Evolutionary conservation across 2,329 filamentous ascomycete species (phyloP), one percentile per base, ranked within the genome.

Genomic region (Nothopassalora personata): DNA sequence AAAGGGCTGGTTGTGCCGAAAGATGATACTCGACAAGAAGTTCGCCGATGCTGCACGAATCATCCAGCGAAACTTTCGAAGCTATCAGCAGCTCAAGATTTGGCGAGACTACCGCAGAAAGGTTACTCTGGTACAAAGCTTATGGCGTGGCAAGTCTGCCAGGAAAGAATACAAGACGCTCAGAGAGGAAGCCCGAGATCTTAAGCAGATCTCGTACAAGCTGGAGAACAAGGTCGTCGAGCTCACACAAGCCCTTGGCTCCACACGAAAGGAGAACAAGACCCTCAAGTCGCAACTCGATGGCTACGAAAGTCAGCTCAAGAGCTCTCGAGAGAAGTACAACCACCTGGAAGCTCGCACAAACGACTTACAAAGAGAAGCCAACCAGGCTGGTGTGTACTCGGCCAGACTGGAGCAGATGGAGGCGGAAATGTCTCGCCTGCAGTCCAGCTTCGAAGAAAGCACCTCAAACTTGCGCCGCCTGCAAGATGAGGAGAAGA

Each of bases 141-240:
- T 97, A 72, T 97, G 91, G 91, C 87, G 94, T 73, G 93, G 92
- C 73, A 92, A 85, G 75, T 72, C 76, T 64, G 93, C 94, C 57
- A 86, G 94, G 66, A 85, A 82, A 66, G 86, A 85, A 52, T 99
- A 99, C 82, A 97, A 96, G 84, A 86, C 81, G 68, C 79, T 96
- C 62, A 90, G 94, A 67, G 92, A 97, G 76, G 94, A 99, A 77
- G 94, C 94, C 65, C 89, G 94, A 72, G 95, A 99, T 79, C 84
- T 99, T 74, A 97, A 97, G 82, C 93, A 97, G 76, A 99, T 99
- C 68, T 97, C 94, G 2, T 99, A 99, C 82, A 97, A 96, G 81
- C 81, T 99, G 69, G 94, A 99, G 76, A 97, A 99, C 83, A 99
- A 99, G 85, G 94, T 99, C 63, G 91, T 99, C 63, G 94, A 99